phyloP scores from a whole-genome alignment of 495 filamentous ascomycete species.

The Penicillium odoratum region DNA sequence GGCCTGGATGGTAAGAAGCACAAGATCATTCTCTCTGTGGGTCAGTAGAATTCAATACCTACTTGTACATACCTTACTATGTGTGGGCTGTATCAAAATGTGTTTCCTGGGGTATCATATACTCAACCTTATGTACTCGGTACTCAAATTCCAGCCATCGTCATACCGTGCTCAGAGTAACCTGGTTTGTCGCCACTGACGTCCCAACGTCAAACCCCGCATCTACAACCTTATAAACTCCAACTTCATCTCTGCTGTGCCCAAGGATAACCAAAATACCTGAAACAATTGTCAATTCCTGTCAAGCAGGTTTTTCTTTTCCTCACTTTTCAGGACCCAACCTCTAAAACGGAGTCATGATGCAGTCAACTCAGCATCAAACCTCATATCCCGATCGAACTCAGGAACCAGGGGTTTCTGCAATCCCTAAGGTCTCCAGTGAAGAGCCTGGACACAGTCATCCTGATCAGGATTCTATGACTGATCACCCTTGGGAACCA shows the following conservation, averaged over 20 bases:
- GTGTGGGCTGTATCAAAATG: too few species aligned
- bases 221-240: neutral
- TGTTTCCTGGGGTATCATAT: too few species aligned
- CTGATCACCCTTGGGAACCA: slow-evolving; percentile 30
- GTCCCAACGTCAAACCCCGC: neutral
- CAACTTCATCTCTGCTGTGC: neutral
- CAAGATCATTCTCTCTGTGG: neutral
- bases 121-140: too few species aligned
- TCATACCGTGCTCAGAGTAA: neutral
- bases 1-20: neutral
- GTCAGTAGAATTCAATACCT: neutral
- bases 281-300: neutral
- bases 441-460: neutral
- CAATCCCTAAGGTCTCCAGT: neutral
- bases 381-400: slow-evolving; percentile 12
- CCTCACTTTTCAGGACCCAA: neutral
- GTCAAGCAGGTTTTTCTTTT: neutral
- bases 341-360: neutral
- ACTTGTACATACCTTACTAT: too few species aligned
- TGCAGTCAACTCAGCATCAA: slow-evolving; percentile 14
- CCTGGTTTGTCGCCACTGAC: neutral
- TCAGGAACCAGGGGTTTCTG: slow-evolving; percentile 4
- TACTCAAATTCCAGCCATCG: too few species aligned
- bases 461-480: neutral
- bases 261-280: neutral